These are phyloP conservation scores for Coniophora puteana DNA, from an alignment of 1,284 basidiomycete genomes.

Conservation along the genomic window DNA sequence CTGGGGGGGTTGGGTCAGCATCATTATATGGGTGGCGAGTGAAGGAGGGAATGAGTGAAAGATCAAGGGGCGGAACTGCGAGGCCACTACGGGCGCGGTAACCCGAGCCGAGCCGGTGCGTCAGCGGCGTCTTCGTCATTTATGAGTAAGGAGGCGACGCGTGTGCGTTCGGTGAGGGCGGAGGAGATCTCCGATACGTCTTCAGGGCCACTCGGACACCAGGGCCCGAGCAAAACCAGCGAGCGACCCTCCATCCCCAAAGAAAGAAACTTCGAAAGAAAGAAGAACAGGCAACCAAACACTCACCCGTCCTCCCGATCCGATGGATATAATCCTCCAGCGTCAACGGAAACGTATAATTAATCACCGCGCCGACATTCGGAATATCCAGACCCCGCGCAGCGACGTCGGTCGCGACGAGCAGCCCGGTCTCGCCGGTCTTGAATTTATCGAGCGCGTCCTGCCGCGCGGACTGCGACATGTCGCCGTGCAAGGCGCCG, in stretches of 20 bases:
- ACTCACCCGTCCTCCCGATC: conserved; percentile 86
- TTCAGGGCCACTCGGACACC: no score
- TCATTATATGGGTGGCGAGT: conserved; percentile 1
- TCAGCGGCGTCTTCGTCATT: no score
- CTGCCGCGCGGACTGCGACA: conserved; percentile 85
- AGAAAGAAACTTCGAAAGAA: neutral
- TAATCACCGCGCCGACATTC: conserved; percentile 88
- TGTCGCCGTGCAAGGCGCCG: conserved; percentile 90
- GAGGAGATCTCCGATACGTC: no score
- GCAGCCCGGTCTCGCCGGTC: conserved; percentile 74
- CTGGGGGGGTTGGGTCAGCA: conserved; percentile 33
- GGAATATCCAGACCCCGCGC: conserved; percentile 97
- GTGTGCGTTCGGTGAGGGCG: no score
- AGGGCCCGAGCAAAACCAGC: no score
- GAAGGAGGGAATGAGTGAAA: no score
- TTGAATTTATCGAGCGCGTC: conserved; percentile 91
- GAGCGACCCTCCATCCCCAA: no score
- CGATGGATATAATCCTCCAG: conserved; percentile 97
- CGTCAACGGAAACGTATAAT: conserved; percentile 97
- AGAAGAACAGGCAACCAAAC: conserved; percentile 6
- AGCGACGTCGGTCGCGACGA: conserved; percentile 98
- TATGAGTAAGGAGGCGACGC: no score
- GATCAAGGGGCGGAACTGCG: no score
- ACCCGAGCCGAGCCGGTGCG: no score
- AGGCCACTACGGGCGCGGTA: no score